Conservation (phyloP, 768 basidiomycete genomes). For the Lactarius sp. region DNA sequence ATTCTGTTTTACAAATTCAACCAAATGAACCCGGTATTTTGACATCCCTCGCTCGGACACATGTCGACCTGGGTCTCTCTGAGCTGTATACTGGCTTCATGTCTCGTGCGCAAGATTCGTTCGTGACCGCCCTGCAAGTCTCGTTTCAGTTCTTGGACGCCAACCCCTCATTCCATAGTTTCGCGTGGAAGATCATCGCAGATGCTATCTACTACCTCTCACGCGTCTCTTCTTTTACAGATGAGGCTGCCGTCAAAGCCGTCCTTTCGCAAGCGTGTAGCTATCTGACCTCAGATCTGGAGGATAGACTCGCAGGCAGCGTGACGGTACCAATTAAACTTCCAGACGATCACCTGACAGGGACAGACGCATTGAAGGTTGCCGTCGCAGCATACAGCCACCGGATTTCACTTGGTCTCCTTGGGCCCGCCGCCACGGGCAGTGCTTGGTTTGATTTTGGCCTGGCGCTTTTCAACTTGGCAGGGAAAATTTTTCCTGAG, state of each 20-base stretch:
- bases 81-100: constrained; percentile 68
- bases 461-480: constrained; percentile 51
- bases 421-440: constrained; percentile 45
- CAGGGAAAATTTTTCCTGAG: constrained; percentile 30
- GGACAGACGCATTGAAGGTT: constrained; percentile 42
- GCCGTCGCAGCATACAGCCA: constrained; percentile 59
- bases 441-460: constrained; percentile 76
- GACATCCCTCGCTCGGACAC: constrained; percentile 63
- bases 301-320: constrained; percentile 40
- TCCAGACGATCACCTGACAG: constrained; percentile 26
- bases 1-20: constrained; percentile 47
- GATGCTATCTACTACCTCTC: constrained; percentile 74
- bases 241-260: constrained; percentile 38
- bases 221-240: constrained; percentile 42
- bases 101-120: constrained; percentile 68
- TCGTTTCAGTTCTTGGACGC: constrained; percentile 47
- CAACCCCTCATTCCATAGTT: constrained; percentile 57
- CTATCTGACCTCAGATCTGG: constrained; percentile 38
- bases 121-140: constrained; percentile 52
- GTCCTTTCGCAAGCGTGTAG: constrained; percentile 35
- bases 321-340: constrained; percentile 33
- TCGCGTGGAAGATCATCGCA: constrained; percentile 79
- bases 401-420: constrained; percentile 51
- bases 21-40: constrained; percentile 70
- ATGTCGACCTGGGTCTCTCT: constrained; percentile 63